phyloP scores from a whole-genome alignment of 768 basidiomycete genomes.

The Trametes punicea region DNA sequence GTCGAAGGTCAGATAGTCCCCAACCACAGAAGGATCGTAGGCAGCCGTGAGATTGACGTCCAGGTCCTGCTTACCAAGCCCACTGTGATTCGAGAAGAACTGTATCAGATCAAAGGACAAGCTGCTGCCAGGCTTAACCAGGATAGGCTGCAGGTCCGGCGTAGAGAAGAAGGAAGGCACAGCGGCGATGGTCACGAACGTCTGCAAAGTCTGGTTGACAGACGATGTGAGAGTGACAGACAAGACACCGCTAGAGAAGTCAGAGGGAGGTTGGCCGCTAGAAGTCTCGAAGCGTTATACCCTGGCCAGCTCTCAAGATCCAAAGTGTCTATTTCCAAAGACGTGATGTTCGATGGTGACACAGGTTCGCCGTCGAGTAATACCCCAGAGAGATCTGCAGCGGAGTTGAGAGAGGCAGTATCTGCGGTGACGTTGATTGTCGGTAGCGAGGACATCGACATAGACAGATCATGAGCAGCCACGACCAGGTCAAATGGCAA shows the following conservation, averaged over 20 bases:
- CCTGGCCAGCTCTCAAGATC: conserved; percentile 53
- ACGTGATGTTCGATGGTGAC: conserved; percentile 54
- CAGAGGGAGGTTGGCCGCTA: conserved; percentile 58
- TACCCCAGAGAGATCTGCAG: conserved; percentile 60
- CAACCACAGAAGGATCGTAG: conserved; percentile 49
- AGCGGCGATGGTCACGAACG: conserved; percentile 61
- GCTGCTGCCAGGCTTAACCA: conserved; percentile 46
- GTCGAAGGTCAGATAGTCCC: conserved; percentile 54
- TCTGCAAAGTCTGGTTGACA: conserved; percentile 65
- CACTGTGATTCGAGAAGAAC: conserved; percentile 53
- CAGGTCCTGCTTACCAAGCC: conserved; percentile 31
- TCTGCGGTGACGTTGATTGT: conserved; percentile 70
- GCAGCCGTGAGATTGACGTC: conserved; percentile 54
- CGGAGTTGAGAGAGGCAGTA: conserved; percentile 49
- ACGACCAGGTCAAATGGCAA: conserved; percentile 66
- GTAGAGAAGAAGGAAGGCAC: conserved; percentile 71
- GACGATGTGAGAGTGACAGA: conserved; percentile 58
- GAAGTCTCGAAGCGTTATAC: conserved; percentile 58
- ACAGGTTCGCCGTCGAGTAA: conserved; percentile 59
- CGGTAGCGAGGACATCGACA: conserved; percentile 44
- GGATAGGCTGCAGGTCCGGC: conserved; percentile 53
- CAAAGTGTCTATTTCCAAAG: conserved; percentile 57
- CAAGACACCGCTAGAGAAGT: conserved; percentile 41
- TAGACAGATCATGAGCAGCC: conserved; percentile 64
- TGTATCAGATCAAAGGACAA: conserved; percentile 52